Percentiles rank a stretch among this genome's conserved stretches.
phyloP scores from a whole-genome alignment of 306 rosid genomes.

The Benincasa hispida region DNA sequence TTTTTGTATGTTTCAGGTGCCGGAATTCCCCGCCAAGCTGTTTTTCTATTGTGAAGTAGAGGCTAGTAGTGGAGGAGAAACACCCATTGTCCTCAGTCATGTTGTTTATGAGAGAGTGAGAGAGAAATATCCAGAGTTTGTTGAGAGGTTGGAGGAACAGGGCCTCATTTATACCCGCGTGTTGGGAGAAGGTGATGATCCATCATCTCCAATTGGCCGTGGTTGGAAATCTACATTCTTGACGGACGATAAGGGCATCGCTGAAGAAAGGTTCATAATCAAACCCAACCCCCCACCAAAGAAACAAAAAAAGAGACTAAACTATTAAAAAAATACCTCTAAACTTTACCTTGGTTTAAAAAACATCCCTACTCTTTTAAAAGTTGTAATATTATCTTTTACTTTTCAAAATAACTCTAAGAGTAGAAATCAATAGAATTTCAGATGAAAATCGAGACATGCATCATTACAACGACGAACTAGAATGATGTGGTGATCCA shows the following conservation, averaged over 20 bases:
- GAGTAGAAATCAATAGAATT: too few relatives aligned
- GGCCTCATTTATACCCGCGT: conserved; percentile 66
- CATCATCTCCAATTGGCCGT: conserved; percentile 76
- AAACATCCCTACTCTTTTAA: too few relatives aligned
- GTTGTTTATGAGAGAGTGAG: conserved; percentile 60
- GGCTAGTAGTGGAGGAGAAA: conserved; percentile 73
- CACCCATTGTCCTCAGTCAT: conserved; percentile 82
- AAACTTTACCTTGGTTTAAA: too few relatives aligned
- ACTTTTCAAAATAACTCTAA: too few relatives aligned
- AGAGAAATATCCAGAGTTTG: conserved; percentile 59
- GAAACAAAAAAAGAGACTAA: too few relatives aligned
- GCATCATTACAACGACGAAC: too few relatives aligned
- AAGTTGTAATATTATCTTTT: too few relatives aligned
- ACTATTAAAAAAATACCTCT: too few relatives aligned
- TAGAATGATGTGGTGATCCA: too few relatives aligned
- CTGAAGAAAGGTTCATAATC: conserved; percentile 59
- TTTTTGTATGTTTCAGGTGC: conserved; percentile 32
- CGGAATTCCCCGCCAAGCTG: conserved; percentile 64
- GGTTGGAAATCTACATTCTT: conserved; percentile 95
- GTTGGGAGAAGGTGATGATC: conserved; percentile 63
- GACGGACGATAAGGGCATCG: conserved; percentile 54
- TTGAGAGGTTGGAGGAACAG: conserved; percentile 43
- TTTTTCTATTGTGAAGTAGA: conserved; percentile 85
- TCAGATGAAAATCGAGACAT: too few relatives aligned
- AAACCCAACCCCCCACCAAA: neutral